These are phyloP conservation scores for Kuraishia capsulata DNA, from an alignment of 805 yeast species.

Conservation along the genomic window DNA sequence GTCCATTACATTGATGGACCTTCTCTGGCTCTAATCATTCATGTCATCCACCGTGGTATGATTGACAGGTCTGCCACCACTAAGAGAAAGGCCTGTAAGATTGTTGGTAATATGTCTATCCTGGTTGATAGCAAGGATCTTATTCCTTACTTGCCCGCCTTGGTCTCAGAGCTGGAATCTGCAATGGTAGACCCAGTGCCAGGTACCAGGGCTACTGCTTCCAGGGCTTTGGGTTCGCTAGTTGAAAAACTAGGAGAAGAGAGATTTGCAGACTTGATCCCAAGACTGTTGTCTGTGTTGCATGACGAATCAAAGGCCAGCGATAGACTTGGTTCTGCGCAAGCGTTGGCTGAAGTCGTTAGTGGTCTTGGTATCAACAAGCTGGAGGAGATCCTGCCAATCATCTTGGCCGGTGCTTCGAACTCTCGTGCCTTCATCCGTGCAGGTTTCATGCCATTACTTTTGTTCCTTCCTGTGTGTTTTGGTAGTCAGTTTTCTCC, in stretches of 20 bases:
- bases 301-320: conserved; percentile 75
- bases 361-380: conserved; percentile 85
- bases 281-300: conserved; percentile 66
- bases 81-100: conserved; percentile 91
- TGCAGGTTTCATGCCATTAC: conserved; percentile 86
- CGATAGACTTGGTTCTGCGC: conserved; percentile 94
- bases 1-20: conserved; percentile 99
- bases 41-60: conserved; percentile 93
- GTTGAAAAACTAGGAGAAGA: conserved; percentile 97
- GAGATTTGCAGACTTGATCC: conserved; percentile 84
- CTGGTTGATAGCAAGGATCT: conserved; percentile 84
- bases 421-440: conserved; percentile 64
- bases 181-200: conserved; percentile 99
- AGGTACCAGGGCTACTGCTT: conserved; percentile 92
- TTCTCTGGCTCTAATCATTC: conserved; percentile 88
- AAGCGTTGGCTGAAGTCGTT: conserved; percentile 89
- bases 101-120: conserved; percentile 98
- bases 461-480: conserved; percentile 87
- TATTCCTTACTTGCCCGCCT: conserved; percentile 68
- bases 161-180: conserved; percentile 74
- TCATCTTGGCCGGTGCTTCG: conserved; percentile 62
- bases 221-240: conserved; percentile 91
- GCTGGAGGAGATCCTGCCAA: conserved; percentile 83
- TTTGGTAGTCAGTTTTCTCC: conserved; percentile 91
- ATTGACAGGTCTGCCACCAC: conserved; percentile 88